Conservation (phyloP, 2,329 filamentous ascomycete genomes). For the Cercospora berteroae region DNA sequence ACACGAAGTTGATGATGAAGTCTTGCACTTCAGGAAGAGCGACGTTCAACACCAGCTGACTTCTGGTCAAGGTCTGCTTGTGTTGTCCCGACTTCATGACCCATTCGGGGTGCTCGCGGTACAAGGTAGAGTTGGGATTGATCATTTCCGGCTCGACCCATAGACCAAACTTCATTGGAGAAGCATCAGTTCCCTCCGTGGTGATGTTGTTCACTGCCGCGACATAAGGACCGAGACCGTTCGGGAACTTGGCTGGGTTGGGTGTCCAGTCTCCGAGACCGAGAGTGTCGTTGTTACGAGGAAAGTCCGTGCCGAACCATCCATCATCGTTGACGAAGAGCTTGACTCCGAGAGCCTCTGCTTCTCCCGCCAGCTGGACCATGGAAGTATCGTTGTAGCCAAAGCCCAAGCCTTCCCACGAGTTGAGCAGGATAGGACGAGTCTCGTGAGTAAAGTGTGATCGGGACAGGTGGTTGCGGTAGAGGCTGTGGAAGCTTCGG, state of each 20-base stretch:
- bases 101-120: constrained; percentile 64
- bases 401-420: constrained; percentile 64
- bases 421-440: constrained; percentile 60
- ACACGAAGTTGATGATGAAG: constrained; percentile 58
- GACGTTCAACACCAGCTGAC: constrained; percentile 62
- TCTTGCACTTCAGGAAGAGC: constrained; percentile 62
- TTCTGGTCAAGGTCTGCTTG: constrained; percentile 55
- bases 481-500: constrained; percentile 60
- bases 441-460: constrained; percentile 54
- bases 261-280: constrained; percentile 64
- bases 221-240: constrained; percentile 55
- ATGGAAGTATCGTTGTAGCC: constrained; percentile 58
- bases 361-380: constrained; percentile 55
- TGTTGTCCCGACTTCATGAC: constrained; percentile 58
- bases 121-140: constrained; percentile 61
- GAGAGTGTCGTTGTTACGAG: constrained; percentile 56
- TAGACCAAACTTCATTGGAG: constrained; percentile 59
- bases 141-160: constrained; percentile 71
- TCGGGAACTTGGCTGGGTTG: constrained; percentile 59
- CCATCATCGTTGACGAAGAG: constrained; percentile 66
- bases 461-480: constrained; percentile 60
- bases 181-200: constrained; percentile 47
- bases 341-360: constrained; percentile 59
- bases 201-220: constrained; percentile 50
- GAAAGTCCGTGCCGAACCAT: constrained; percentile 65